Percentiles rank a stretch among this genome's conserved stretches.
Evolutionary conservation across 352 stramenopile species (phyloP).

Genomic region (Globisporangium acanthophoron): DNA sequence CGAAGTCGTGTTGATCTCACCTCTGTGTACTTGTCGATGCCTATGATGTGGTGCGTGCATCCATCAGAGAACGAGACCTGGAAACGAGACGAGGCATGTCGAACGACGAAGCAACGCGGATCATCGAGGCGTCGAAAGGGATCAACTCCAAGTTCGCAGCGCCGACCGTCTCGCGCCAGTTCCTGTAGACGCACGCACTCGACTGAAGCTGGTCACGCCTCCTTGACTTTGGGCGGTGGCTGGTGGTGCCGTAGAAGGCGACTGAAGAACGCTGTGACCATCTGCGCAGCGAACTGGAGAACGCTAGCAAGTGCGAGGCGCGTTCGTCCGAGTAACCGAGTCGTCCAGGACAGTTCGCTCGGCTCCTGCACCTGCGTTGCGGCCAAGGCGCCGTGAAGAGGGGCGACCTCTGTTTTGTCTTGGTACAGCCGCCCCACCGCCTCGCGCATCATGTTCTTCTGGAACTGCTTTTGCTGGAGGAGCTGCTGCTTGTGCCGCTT

Average conservation of each 20-base stretch:
- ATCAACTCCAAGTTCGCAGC: conserved; percentile 86
- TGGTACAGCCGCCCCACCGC: conserved; percentile 63
- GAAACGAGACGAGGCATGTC: conserved; percentile 54
- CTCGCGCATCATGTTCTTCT: conserved; percentile 76
- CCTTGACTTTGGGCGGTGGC: conserved; percentile 7
- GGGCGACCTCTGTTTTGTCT: conserved; percentile 45
- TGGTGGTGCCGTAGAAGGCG: conserved; percentile 5
- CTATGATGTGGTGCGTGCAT: not conserved
- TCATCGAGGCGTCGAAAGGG: conserved; percentile 71
- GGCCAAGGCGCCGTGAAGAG: not conserved
- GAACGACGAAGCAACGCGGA: conserved; percentile 54
- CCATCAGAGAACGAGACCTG: conserved; percentile 64
- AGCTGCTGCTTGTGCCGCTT: conserved; percentile 27
- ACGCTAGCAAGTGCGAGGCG: not conserved
- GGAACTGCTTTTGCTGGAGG: conserved; percentile 43
- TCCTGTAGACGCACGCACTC: conserved; percentile 36
- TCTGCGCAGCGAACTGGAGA: not conserved
- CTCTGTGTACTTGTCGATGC: not conserved
- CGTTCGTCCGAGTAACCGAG: not conserved
- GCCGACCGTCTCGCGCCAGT: conserved; percentile 76
- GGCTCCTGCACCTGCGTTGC: not conserved
- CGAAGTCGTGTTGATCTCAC: not conserved
- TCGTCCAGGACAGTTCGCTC: not conserved
- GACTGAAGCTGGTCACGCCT: conserved; percentile 1
- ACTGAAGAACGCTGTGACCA: conserved; percentile 2